These are phyloP conservation scores for Hanseniaspora taiwanica DNA, from an alignment of 805 yeast genomes.

Conservation along the genomic window DNA sequence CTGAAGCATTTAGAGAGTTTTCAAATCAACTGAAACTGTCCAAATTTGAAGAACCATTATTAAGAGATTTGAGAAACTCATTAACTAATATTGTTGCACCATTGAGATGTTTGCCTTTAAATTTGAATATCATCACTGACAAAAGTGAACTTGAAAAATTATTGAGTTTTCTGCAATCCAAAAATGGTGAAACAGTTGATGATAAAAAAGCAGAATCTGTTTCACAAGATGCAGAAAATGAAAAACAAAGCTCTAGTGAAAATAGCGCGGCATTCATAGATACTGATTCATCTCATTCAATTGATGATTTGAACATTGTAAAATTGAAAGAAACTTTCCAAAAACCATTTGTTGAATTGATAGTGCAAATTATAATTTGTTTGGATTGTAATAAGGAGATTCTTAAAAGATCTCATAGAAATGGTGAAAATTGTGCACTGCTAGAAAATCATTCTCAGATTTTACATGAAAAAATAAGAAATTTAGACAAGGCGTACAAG, in stretches of 20 bases:
- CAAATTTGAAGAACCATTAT: slow-evolving; percentile 19
- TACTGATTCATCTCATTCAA: too few species aligned
- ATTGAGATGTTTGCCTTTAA: slow-evolving; percentile 27
- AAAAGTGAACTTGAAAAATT: slow-evolving; percentile 11
- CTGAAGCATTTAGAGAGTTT: slow-evolving; percentile 32
- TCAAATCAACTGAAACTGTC: slow-evolving; percentile 28
- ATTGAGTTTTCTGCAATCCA: too few species aligned
- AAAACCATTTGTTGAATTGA: slow-evolving; percentile 16
- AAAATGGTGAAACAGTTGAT: too few species aligned
- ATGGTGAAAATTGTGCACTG: not conserved
- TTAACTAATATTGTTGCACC: slow-evolving; percentile 29
- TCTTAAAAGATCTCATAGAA: slow-evolving; percentile 8
- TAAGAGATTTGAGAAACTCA: slow-evolving; percentile 29
- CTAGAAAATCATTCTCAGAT: slow-evolving; percentile 1
- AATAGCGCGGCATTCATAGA: too few species aligned
- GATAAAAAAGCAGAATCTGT: too few species aligned
- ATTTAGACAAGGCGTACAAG: slow-evolving; percentile 24
- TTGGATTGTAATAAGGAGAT: slow-evolving; percentile 15
- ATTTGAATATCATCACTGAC: slow-evolving; percentile 12
- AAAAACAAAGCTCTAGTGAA: too few species aligned
- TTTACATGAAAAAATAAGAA: slow-evolving; percentile 20
- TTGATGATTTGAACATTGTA: too few species aligned
- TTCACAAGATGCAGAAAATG: too few species aligned
- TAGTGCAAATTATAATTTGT: slow-evolving; percentile 22
- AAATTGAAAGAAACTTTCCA: slow-evolving; percentile 24